Conservation (phyloP, 192 early-diverging fungal genomes). For the Gaertneriomyces sp. region DNA sequence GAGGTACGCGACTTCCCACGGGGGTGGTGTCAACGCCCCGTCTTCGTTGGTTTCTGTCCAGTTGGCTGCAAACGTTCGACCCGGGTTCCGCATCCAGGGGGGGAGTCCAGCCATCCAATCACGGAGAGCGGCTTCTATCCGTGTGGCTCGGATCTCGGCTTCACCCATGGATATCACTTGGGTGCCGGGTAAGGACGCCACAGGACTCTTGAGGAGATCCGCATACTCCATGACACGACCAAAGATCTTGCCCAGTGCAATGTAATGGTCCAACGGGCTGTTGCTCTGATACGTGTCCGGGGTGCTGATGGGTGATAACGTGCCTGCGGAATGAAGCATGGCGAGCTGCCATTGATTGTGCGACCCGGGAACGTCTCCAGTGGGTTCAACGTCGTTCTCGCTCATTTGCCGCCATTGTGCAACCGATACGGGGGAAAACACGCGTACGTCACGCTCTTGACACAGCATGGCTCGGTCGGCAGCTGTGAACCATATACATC, state of each 20-base stretch:
- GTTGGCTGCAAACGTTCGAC: constrained; percentile 24
- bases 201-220: constrained; percentile 17
- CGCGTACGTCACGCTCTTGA: constrained; percentile 22
- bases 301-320: not conserved
- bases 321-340: constrained; percentile 15
- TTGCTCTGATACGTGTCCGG: constrained; percentile 4
- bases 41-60: constrained; percentile 12
- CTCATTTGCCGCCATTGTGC: constrained; percentile 15
- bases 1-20: constrained; percentile 29
- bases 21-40: constrained; percentile 11
- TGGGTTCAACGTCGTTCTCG: constrained; percentile 6
- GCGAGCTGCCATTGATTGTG: constrained; percentile 24
- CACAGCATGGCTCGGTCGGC: constrained; percentile 24
- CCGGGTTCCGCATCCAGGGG: constrained; percentile 23
- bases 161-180: constrained; percentile 14
- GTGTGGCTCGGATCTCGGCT: constrained; percentile 6
- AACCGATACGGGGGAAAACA: constrained; percentile 22
- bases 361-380: constrained; percentile 2
- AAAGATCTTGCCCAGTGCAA: constrained; percentile 21
- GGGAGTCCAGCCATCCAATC: constrained; percentile 24
- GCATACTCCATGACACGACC: constrained; percentile 28
- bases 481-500: not conserved
- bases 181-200: constrained; percentile 10
- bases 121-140: constrained; percentile 15
- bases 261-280: constrained; percentile 19